Base-by-base conservation (phyloP, 2,329 filamentous ascomycete genomes). In the Metarhizium rileyi region DNA sequence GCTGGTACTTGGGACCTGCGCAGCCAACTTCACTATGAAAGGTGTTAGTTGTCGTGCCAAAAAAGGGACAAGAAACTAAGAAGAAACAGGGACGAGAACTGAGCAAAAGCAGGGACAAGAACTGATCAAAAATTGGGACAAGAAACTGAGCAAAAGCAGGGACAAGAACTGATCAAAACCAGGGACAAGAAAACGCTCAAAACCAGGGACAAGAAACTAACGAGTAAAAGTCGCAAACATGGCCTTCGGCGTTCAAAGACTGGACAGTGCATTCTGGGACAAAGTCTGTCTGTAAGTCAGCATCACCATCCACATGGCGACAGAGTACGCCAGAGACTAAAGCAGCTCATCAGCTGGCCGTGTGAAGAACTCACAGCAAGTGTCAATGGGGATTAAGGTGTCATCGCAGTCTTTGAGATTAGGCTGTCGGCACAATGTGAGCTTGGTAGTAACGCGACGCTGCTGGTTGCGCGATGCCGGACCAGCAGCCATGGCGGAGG, bases 151-250 rank as follows among this genome's bases (percentile, higher is more conserved):
- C n/a, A n/a, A n/a, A n/a, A n/a, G n/a, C n/a, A n/a, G n/a, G n/a
- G n/a, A n/a, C n/a, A n/a, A n/a, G n/a, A n/a, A n/a, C n/a, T n/a
- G n/a, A n/a, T n/a, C n/a, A n/a, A n/a, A n/a, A n/a, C n/a, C n/a
- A n/a, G n/a, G n/a, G n/a, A n/a, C n/a, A n/a, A n/a, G n/a, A n/a
- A n/a, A n/a, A n/a, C n/a, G n/a, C 6, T 46, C 20, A 27, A 35
- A 6, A 10, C 28, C 7, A 2, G 28, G 27, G 16, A 7, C 10
- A 3, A 7, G 4, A 7, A 22, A 48, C 46, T 30, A 9, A 48
- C 46, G 46, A 48, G 36, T 48, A 48, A 42, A 28, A 48, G 46
- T 48, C 46, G 25, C 46, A 48, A 22, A 48, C 27, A 33, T 48
- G 46, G 14, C 46, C 46, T 10, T 18, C 22, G 1, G 46, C 27